Percentiles rank a stretch among this genome's conserved stretches.
Conservation (phyloP, 2,329 filamentous ascomycete genomes). For the Albifimbria verrucaria region DNA sequence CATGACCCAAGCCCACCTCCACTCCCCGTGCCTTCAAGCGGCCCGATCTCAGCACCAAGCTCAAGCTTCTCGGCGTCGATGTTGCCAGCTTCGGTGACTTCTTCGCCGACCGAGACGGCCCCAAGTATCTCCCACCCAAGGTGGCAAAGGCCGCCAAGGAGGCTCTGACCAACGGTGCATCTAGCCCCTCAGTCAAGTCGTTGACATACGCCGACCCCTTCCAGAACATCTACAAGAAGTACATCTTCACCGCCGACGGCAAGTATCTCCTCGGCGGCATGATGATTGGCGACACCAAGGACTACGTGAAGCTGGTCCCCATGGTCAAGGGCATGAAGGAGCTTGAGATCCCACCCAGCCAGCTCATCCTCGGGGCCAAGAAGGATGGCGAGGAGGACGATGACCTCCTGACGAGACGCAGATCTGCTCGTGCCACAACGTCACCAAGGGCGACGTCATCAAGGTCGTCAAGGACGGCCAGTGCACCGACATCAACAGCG, state of each 20-base stretch:
- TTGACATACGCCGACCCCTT: conserved; percentile 89
- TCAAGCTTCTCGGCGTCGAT: conserved; percentile 86
- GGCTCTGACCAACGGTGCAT: conserved; percentile 9
- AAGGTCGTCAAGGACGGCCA: conserved; percentile 70
- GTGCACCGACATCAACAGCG: conserved; percentile 76
- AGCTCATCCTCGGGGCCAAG: conserved; percentile 78
- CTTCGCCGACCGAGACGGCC: conserved; percentile 84
- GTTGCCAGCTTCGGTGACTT: conserved; percentile 93
- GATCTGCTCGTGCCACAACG: conserved; percentile 91
- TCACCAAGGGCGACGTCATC: conserved; percentile 78
- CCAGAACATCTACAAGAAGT: conserved; percentile 87
- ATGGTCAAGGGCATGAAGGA: conserved; percentile 82
- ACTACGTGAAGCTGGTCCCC: conserved; percentile 85
- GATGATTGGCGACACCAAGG: conserved; percentile 92
- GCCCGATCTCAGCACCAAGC: conserved; percentile 85
- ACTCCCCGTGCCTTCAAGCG: conserved; percentile 70
- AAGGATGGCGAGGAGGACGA: conserved; percentile 68
- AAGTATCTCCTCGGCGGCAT: conserved; percentile 92
- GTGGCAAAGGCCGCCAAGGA: conserved; percentile 22
- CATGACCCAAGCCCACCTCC: conserved; percentile 75
- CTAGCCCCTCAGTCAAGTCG: conserved; percentile 64
- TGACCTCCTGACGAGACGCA: conserved; percentile 82
- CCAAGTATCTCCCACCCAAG: conserved; percentile 66
- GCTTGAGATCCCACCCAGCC: conserved; percentile 72
- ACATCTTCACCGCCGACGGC: conserved; percentile 83